Evolutionary conservation across 352 stramenopile genomes (phyloP), one percentile per base, ranked within the genome.

Genomic region (Saprolegnia parasitica): DNA sequence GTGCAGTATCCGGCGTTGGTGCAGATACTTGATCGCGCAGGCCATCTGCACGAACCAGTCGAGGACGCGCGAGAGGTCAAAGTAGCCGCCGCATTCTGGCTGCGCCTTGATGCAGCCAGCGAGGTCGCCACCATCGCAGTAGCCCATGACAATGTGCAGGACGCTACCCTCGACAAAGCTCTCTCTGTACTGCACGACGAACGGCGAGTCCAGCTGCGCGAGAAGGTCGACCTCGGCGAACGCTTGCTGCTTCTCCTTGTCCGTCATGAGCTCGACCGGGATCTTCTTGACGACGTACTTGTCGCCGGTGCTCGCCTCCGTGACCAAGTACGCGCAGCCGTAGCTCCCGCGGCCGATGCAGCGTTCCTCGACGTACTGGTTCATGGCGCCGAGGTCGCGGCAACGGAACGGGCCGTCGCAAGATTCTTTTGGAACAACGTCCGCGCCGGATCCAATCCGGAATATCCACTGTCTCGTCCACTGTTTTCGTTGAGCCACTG

Each of bases 91-190:
- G 45, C 35, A 20, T 10, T 26, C 11, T 8, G 24, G 13, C 68
- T 81, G 81, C 40, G 81, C 73, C 49, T 86, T 81, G 60, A 93
- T 89, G 47, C 80, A 78, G 4, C 71, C 78, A 0, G 85, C 78
- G 57, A 93, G 74, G 72, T 97, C 89, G 9, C 90, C 90, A 23
- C 93, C 91, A 75, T 98, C 95, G 72, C 92, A 98, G 72, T 98
- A 98, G 29, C 90, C 88, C 95, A 98, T 98, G 61, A 96, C 89
- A 68, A 98, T 98, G 73, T 96, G 95, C 64, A 98, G 80, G 21
- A 92, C 79, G 56, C 90, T 82, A 56, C 81, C 73, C 49, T 79
- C 65, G 11, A 84, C 83, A 72, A 98, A 96, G 73, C 77, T 96
- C 61, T 98, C 95, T 65, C 89, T 95, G 78, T 98, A 98, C 62